Conservation (phyloP, 495 filamentous ascomycete species). For the Aspergillus steynii region DNA sequence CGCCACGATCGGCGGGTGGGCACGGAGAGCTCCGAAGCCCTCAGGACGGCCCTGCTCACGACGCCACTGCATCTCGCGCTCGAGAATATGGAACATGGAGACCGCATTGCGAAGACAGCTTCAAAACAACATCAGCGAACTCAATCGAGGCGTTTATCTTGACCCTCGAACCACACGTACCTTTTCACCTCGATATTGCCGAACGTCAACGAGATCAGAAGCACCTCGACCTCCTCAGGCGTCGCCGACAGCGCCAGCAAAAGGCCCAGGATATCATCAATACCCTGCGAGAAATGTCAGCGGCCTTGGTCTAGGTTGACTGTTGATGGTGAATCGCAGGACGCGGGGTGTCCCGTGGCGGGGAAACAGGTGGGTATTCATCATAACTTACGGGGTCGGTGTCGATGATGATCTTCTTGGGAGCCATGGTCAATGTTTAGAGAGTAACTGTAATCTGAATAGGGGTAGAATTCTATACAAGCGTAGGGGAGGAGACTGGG, state of each 20-base stretch:
- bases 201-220: conserved; percentile 88
- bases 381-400: conserved; percentile 72
- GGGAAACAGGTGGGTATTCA: not conserved
- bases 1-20: conserved; percentile 76
- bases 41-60: conserved; percentile 59
- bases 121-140: not conserved
- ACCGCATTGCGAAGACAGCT: conserved; percentile 90
- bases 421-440: conserved; percentile 11
- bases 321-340: not conserved
- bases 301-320: not conserved
- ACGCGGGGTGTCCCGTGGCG: not conserved
- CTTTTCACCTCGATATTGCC: conserved; percentile 86
- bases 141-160: conserved; percentile 1
- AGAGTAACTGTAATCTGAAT: too few species aligned
- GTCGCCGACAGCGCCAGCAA: conserved; percentile 80
- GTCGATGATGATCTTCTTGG: conserved; percentile 80
- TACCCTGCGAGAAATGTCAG: conserved; percentile 56
- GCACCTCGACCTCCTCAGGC: conserved; percentile 82
- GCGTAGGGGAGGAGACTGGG: not conserved
- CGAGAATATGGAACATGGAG: conserved; percentile 88
- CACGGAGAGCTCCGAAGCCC: conserved; percentile 67
- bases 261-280: conserved; percentile 87
- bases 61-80: conserved; percentile 87
- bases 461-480: not conserved
- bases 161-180: conserved; percentile 32